These are phyloP conservation scores for Barnettozyma botsteinii DNA, from an alignment of 805 yeast genomes.

Conservation along the genomic window DNA sequence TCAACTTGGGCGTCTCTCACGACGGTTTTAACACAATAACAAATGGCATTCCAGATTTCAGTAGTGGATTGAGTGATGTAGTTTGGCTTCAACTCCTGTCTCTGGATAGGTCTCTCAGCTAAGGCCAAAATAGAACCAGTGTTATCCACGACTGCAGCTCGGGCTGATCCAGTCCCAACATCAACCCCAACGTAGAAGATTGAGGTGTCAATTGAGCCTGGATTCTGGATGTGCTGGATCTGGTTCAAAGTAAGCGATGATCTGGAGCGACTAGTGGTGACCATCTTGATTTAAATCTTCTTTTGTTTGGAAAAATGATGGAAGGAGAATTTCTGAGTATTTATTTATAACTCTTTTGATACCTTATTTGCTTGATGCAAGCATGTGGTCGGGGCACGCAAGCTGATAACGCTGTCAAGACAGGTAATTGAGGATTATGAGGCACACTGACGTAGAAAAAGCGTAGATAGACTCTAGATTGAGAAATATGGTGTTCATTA, in stretches of 20 bases:
- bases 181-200: conserved; percentile 72
- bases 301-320: no score
- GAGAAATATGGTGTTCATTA: no score
- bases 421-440: no score
- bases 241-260: conserved; percentile 26
- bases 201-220: conserved; percentile 25
- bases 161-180: conserved; percentile 96
- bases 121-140: conserved; percentile 75
- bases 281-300: no score
- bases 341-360: no score
- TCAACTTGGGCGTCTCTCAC: conserved; percentile 71
- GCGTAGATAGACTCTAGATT: no score
- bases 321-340: no score
- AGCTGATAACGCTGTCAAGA: no score
- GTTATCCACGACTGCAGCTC: conserved; percentile 87
- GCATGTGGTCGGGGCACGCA: no score
- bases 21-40: conserved; percentile 73
- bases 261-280: conserved; percentile 20
- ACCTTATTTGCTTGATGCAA: no score
- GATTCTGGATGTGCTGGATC: conserved; percentile 22
- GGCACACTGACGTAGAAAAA: no score
- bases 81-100: conserved; percentile 69
- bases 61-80: conserved; percentile 81
- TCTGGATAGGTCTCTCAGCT: conserved; percentile 70
- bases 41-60: conserved; percentile 87